Conservation (phyloP, 2,329 filamentous ascomycete genomes). For the Thielaviopsis populi region DNA sequence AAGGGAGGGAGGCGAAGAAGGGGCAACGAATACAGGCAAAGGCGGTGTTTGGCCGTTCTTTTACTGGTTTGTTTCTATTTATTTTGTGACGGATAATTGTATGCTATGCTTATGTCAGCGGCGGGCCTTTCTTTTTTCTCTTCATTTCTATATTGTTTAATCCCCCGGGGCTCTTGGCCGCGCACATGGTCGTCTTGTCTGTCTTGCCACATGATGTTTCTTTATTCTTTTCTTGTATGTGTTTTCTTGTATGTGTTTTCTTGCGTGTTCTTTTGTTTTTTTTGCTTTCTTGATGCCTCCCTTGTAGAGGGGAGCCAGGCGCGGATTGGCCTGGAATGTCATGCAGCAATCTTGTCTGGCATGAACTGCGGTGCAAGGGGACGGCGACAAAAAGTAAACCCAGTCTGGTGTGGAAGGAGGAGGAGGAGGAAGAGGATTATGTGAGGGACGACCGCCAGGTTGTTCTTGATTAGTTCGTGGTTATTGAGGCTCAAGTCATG, state of each 20-base stretch:
- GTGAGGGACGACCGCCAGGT: not conserved
- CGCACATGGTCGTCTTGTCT: not conserved
- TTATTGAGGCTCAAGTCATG: too few species aligned
- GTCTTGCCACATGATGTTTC: not conserved
- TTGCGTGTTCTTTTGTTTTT: not conserved
- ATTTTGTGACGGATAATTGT: not conserved
- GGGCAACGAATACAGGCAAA: not conserved
- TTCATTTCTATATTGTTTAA: not conserved
- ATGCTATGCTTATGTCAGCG: constrained; percentile 5
- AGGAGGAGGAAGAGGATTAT: not conserved
- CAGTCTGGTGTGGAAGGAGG: not conserved
- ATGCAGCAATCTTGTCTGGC: constrained; percentile 5
- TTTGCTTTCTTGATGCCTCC: not conserved
- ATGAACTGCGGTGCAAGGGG: constrained; percentile 1
- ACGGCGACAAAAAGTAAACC: not conserved
- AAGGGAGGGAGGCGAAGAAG: not conserved
- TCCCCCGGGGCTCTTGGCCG: not conserved
- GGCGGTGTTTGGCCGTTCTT: not conserved
- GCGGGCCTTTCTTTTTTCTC: not conserved
- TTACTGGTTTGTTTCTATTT: not conserved
- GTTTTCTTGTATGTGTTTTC: not conserved
- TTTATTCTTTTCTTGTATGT: not conserved
- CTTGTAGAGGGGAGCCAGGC: not conserved
- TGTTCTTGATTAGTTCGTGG: not conserved
- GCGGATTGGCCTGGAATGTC: not conserved